Percentiles rank a stretch among this genome's conserved stretches.
phyloP scores from a whole-genome alignment of 257 asterid species.

The Fraxinus anomala region DNA sequence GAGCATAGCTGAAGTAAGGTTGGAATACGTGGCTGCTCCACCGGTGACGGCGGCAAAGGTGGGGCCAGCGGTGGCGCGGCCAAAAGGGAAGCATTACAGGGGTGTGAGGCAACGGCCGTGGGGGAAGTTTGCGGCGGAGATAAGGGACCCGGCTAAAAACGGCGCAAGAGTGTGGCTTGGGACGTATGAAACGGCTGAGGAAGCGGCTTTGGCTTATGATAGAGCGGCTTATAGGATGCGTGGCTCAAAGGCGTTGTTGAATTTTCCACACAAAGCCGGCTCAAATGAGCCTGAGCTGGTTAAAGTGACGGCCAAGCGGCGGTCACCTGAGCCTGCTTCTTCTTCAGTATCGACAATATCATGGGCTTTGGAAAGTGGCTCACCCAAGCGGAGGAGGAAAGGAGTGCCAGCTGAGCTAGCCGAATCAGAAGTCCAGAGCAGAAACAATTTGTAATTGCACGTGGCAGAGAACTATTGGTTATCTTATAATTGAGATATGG shows the following conservation, averaged over 20 bases:
- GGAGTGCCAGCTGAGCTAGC: conserved; percentile 44
- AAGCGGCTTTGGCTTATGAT: conserved; percentile 65
- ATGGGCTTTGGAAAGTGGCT: conserved; percentile 53
- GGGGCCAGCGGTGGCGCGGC: conserved; percentile 27
- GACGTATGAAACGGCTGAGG: conserved; percentile 48
- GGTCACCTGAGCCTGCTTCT: conserved; percentile 54
- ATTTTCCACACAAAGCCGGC: conserved; percentile 71
- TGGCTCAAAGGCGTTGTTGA: conserved; percentile 79
- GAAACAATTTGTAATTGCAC: conserved; percentile 32
- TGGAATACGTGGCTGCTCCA: conserved; percentile 26
- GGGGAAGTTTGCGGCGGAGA: conserved; percentile 69
- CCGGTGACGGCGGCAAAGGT: conserved; percentile 16
- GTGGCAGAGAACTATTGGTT: conserved; percentile 51
- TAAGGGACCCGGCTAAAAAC: conserved; percentile 82
- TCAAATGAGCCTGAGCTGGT: conserved; percentile 85
- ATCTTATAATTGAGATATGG: conserved; percentile 2
- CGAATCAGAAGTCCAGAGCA: conserved; percentile 61
- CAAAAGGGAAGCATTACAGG: conserved; percentile 67
- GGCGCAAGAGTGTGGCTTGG: conserved; percentile 96
- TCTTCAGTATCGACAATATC: conserved; percentile 34
- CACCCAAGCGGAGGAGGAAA: conserved; percentile 55
- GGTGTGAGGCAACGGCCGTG: conserved; percentile 57
- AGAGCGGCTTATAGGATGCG: conserved; percentile 88
- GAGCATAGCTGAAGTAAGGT: conserved; percentile 1
- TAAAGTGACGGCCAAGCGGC: conserved; percentile 59